A percentile compares a stretch with the other conserved stretches of the same genome.
These are phyloP conservation scores for Lolium multiflorum DNA, from an alignment of 176 grass and related monocot species.

Conservation along the genomic window DNA sequence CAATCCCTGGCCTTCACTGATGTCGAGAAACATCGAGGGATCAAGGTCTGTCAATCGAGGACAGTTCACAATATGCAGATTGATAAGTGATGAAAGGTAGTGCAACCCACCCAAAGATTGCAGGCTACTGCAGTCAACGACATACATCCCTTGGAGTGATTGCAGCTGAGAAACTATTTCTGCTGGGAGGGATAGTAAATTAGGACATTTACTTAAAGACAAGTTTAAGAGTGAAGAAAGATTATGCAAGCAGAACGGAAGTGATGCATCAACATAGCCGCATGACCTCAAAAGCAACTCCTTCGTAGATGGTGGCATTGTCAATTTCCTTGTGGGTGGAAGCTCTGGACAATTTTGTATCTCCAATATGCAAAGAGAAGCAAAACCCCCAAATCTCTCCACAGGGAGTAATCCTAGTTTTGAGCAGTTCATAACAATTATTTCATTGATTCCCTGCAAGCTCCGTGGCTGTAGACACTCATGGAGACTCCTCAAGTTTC, in stretches of 20 bases:
- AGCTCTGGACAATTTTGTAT: constrained; percentile 36
- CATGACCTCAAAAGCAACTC: constrained; percentile 24
- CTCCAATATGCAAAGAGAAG: constrained; percentile 33
- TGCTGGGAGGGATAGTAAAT: constrained; percentile 25
- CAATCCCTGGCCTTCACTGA: background rate
- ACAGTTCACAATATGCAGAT: constrained; percentile 39
- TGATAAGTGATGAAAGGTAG: constrained; percentile 8
- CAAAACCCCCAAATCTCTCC: constrained; percentile 18
- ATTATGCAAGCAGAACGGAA: constrained; percentile 42
- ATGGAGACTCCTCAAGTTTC: constrained; percentile 33
- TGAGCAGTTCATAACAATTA: constrained; percentile 35
- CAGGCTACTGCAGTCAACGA: constrained; percentile 21
- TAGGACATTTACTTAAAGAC: background rate
- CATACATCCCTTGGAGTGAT: constrained; percentile 21
- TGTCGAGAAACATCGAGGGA: background rate
- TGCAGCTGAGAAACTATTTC: constrained; percentile 10
- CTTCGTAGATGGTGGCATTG: constrained; percentile 23
- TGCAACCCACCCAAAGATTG: constrained; percentile 33
- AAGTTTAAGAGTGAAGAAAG: constrained; percentile 21
- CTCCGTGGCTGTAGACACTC: background rate
- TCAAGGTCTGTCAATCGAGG: constrained; percentile 23
- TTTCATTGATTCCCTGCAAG: constrained; percentile 14
- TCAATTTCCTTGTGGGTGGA: constrained; percentile 18
- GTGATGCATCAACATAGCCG: constrained; percentile 28
- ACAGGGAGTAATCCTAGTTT: constrained; percentile 27